Evolutionary conservation across 2,329 filamentous ascomycete species (phyloP).

Genomic region (Madurella mycetomatis): DNA sequence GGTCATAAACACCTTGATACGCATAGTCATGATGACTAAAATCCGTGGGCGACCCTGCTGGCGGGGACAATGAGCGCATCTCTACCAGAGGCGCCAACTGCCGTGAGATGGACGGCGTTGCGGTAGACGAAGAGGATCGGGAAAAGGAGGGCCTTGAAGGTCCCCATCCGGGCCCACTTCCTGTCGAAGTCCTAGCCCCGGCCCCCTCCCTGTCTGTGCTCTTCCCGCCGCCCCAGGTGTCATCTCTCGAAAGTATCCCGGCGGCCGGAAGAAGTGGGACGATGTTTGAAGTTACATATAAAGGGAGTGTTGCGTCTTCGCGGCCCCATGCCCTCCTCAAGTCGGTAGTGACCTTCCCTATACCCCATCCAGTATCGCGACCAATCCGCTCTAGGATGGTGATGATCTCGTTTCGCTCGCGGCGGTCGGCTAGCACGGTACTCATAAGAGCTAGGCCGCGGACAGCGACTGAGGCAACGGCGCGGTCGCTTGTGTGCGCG

Average conservation of each 20-base stretch:
- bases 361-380: constrained; percentile 72
- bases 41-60: background rate
- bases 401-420: constrained; percentile 78
- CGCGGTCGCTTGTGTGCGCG: constrained; percentile 75
- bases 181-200: background rate
- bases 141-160: background rate
- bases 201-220: background rate
- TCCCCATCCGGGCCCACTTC: background rate
- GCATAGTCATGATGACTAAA: background rate
- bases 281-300: background rate
- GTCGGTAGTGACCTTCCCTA: constrained; percentile 66
- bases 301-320: constrained; percentile 33
- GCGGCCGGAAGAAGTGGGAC: background rate
- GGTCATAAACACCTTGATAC: background rate
- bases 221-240: background rate
- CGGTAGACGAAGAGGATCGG: background rate
- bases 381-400: constrained; percentile 71
- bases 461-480: constrained; percentile 73
- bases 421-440: constrained; percentile 61
- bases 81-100: background rate
- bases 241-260: background rate
- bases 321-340: constrained; percentile 77
- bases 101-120: background rate
- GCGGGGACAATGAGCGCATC: background rate
- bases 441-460: constrained; percentile 75